Base-by-base conservation (phyloP, 192 early-diverging fungal species). In the Backusella tuberculispora region DNA sequence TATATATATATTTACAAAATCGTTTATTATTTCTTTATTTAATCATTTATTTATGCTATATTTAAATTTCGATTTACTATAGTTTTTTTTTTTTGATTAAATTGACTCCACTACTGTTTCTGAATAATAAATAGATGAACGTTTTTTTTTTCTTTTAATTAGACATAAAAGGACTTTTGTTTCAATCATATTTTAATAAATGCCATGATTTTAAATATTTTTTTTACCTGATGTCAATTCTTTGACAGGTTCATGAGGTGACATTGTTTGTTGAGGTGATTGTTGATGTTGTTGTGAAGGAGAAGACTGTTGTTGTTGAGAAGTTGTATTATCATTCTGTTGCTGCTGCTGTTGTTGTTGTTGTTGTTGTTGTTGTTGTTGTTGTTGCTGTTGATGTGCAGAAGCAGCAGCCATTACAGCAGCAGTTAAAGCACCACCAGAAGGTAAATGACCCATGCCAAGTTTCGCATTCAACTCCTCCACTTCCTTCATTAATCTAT, bases 381-480 rank as follows among this genome's bases (percentile, higher is more conserved):
- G 71, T n/a, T 72, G 69, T 42, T 76, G 53, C 14, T 76, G 75
- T 29, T 77, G 76, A 48, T 77, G 70, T 21, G 67, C 46, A 42
- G 71, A 50, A n/a, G 76, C 76, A 45, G 71, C 71, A 5, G 71
- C 71, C 45, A 77, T 48, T 7, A 73, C 76, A 37, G 76, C 71
- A 43, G 76, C 76, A 10, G 76, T 78, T 5, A 76, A 42, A 6
- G 71, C 76, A 24, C 71, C 38, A 43, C 26, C 47, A 7, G 74
- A 38, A 14, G 74, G 45, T 4, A 75, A 60, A 21, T 80, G 74
- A 8, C 70, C 81, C 75, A 92, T 82, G 15, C 86, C 85, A 44
- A 92, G 78, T 71, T 90, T 92, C n/a, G 87, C 89, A 56, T 88
- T 88, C 63, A 91, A 76, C 68, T 92, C 91, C 74, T 91, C 89